phyloP scores from a whole-genome alignment of 177 flowering plant genomes.

The Vitis hybrid region DNA sequence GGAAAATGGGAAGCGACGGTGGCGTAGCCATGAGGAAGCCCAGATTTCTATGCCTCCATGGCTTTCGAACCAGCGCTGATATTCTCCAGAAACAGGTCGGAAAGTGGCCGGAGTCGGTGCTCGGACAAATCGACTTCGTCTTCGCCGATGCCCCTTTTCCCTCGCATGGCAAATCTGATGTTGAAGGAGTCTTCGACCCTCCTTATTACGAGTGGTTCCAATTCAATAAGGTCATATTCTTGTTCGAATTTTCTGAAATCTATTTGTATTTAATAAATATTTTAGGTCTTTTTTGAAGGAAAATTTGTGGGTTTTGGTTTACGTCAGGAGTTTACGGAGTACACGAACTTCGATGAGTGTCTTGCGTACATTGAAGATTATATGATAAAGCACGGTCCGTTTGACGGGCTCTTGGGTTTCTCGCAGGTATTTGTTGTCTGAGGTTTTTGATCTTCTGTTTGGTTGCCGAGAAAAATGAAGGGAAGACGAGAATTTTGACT shows the following conservation, averaged over 20 bases:
- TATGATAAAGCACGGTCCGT: slow-evolving; percentile 40
- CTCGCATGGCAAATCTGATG: slow-evolving; percentile 42
- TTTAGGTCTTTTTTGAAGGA: background rate
- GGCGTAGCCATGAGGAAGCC: slow-evolving; percentile 16
- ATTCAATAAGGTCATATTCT: slow-evolving; percentile 30
- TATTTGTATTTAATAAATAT: background rate
- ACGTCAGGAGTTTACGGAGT: slow-evolving; percentile 33
- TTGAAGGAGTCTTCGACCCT: slow-evolving; percentile 51
- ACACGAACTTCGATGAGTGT: slow-evolving; percentile 35
- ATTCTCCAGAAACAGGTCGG: slow-evolving; percentile 35
- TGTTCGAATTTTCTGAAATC: background rate
- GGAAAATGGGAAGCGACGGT: too few relatives aligned
- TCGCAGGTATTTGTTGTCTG: slow-evolving; percentile 26
- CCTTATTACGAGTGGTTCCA: slow-evolving; percentile 61
- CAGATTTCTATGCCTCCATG: slow-evolving; percentile 44
- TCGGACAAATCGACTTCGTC: slow-evolving; percentile 33
- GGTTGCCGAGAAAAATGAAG: slow-evolving; percentile 5
- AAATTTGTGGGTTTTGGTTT: background rate
- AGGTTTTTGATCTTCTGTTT: slow-evolving; percentile 6
- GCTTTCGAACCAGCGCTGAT: slow-evolving; percentile 46
- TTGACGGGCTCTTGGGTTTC: slow-evolving; percentile 45
- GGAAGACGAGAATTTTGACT: background rate
- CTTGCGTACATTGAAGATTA: slow-evolving; percentile 32
- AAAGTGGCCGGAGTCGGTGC: slow-evolving; percentile 42
- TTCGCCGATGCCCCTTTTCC: slow-evolving; percentile 43